A percentile compares a stretch with the other conserved stretches of the same genome.
Conservation (phyloP, 495 filamentous ascomycete species). For the Xylaria telfairii region DNA sequence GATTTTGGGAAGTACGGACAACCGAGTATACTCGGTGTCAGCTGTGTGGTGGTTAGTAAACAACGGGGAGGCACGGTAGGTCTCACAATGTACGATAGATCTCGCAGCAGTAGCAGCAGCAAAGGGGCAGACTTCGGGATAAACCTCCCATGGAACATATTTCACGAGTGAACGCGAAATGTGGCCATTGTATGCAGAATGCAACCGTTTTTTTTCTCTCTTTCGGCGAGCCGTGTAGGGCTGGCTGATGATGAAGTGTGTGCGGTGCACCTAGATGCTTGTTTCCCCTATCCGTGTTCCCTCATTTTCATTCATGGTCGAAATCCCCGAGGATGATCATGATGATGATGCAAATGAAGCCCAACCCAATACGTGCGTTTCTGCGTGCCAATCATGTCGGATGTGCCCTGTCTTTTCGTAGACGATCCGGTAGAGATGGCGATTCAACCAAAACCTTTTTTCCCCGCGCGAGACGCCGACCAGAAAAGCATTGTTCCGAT, state of each 20-base stretch:
- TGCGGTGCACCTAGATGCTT: slow-evolving; percentile 37
- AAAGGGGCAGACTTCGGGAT: slow-evolving; percentile 58
- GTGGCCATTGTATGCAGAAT: slow-evolving; percentile 63
- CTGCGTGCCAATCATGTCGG: slow-evolving; percentile 1
- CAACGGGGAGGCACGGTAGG: slow-evolving; percentile 11
- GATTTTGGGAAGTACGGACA: background rate
- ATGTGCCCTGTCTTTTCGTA: background rate
- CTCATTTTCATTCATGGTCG: background rate
- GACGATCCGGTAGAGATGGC: background rate
- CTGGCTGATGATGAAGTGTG: slow-evolving; percentile 28
- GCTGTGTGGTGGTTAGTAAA: slow-evolving; percentile 14
- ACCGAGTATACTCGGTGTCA: background rate
- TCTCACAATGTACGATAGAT: slow-evolving; percentile 18
- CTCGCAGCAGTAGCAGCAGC: slow-evolving; percentile 18
- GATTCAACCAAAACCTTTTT: slow-evolving; percentile 2
- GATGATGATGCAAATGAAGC: slow-evolving; percentile 9
- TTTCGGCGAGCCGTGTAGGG: slow-evolving; percentile 17
- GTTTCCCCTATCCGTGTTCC: background rate
- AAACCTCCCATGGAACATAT: slow-evolving; percentile 67
- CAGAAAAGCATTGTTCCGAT: slow-evolving; percentile 9
- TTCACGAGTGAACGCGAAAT: slow-evolving; percentile 62
- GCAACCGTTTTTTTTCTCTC: slow-evolving; percentile 47
- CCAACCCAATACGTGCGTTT: slow-evolving; percentile 18
- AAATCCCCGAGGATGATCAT: too few relatives aligned
- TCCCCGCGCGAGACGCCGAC: slow-evolving; percentile 9